A percentile compares a stretch with the other conserved stretches of the same genome.
phyloP scores from a whole-genome alignment of 768 basidiomycete genomes.

The Chalciporus pseudorubinellus region DNA sequence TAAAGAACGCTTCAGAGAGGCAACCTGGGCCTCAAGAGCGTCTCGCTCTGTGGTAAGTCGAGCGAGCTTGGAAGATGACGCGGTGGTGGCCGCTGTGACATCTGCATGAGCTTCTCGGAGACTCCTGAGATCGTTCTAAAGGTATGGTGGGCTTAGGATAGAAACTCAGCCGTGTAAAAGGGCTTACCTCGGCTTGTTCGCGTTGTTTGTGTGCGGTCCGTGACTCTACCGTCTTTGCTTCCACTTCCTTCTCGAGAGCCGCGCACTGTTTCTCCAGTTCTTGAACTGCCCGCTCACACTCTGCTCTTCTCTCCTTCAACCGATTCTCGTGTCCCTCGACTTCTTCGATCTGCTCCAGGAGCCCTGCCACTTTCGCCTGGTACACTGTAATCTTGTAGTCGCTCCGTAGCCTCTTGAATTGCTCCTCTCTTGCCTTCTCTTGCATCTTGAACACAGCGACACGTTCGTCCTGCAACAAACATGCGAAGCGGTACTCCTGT shows the following conservation, averaged over 20 bases:
- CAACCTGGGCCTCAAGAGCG: constrained; percentile 47
- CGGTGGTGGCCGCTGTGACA: constrained; percentile 44
- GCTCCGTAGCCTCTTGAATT: constrained; percentile 55
- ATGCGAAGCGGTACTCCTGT: constrained; percentile 55
- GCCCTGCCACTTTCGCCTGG: constrained; percentile 57
- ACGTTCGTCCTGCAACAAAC: constrained; percentile 55
- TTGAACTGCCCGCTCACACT: constrained; percentile 28
- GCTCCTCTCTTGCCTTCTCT: constrained; percentile 54
- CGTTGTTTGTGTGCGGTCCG: constrained; percentile 41
- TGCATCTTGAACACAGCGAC: constrained; percentile 50
- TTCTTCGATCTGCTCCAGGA: constrained; percentile 51
- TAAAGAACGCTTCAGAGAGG: constrained; percentile 54
- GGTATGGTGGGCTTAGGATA: background rate
- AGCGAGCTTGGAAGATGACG: constrained; percentile 51
- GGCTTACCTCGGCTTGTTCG: constrained; percentile 45
- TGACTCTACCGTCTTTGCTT: constrained; percentile 40
- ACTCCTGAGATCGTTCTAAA: constrained; percentile 38
- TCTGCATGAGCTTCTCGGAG: constrained; percentile 53
- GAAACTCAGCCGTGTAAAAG: background rate
- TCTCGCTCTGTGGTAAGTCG: constrained; percentile 59
- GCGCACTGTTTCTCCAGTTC: constrained; percentile 31
- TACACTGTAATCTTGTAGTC: constrained; percentile 70
- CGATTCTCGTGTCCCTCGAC: constrained; percentile 48
- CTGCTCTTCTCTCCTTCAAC: constrained; percentile 11
- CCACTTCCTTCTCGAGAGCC: constrained; percentile 37